Percentiles rank a stretch among this genome's conserved stretches.
Conservation (phyloP, 106 monocot genomes). For the Dendrobium officinale region DNA sequence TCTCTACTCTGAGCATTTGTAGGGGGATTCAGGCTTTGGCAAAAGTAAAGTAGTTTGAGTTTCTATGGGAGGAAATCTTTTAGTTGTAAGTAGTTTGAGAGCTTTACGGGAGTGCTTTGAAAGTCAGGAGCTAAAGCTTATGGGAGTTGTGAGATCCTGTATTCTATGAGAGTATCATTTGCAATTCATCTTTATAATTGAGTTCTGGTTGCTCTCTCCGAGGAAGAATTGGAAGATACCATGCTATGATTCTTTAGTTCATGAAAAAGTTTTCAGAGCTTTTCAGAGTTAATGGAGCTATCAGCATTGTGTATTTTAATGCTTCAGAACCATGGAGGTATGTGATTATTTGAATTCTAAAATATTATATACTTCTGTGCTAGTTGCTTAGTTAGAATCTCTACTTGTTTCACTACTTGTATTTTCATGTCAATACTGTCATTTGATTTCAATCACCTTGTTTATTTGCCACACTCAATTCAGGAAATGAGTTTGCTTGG, state of each 20-base stretch:
- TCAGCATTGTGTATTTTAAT: constrained; percentile 1
- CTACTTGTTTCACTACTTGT: neutral
- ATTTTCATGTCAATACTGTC: neutral
- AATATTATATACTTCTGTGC: neutral
- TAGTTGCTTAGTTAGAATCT: neutral
- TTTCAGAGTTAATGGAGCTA: neutral
- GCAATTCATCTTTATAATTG: neutral
- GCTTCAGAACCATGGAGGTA: constrained; percentile 4
- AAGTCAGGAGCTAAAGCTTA: neutral
- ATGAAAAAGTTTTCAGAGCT: neutral
- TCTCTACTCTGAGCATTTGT: neutral
- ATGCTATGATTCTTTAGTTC: neutral
- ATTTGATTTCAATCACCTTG: neutral
- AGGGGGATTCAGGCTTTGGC: neutral
- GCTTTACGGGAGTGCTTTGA: neutral
- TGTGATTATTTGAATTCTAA: neutral
- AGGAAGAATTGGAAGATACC: neutral
- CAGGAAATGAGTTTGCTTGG: neutral
- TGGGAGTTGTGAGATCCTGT: neutral
- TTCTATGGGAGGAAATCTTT: neutral
- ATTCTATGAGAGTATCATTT: neutral
- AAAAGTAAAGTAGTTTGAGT: neutral
- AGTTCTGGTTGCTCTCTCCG: neutral
- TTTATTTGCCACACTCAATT: neutral
- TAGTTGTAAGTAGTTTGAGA: neutral